Evolutionary conservation across 495 filamentous ascomycete species (phyloP), one percentile per base, ranked within the genome.

Genomic region (Lindgomyces ingoldianus): DNA sequence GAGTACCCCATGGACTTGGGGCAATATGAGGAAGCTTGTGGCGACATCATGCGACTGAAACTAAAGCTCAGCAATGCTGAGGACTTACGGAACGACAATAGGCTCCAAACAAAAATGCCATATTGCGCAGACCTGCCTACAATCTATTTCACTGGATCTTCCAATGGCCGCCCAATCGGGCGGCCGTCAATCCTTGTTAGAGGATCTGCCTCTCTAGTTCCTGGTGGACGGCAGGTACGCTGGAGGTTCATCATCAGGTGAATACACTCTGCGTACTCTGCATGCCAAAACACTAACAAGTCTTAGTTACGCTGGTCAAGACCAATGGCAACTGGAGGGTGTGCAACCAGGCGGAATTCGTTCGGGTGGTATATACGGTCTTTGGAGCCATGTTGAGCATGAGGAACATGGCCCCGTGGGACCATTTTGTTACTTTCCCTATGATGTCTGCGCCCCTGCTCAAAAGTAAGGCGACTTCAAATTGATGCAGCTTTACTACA

Each of bases 191-290:
- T 65, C 24, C 10, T 25, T 0, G 62, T 70, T 16, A 46, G 67
- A 30, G 67, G 67, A 9, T 51, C 6, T 27, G 67, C 26, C 0
- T 57, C 30, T 22, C 57, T 70, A 16, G 36, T 55, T 10, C 67
- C 67, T 25, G 58, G 57, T 19, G 62, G 30, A 3, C 30, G 39
- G 30, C 24, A 65, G 18, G 67, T 70, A 8, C 56, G 67, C 3
- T 70, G 67, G 67, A 39, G 67, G 16, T 65, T 70, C 39, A 58
- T 70, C 19, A 70, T 70, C 36, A 67, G 50, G 63, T 55, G 26
- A 48, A 39, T 44, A 2, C 1, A 9, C 9, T 19, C 18, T 18
- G 18, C 21, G 16, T 14, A 21, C 29, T 16, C n/a, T n/a, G n/a
- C 9, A n/a, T 30, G 12, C 18, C 1, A 26, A 29, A 16, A 1